Percentiles rank a stretch among this genome's conserved stretches.
Evolutionary conservation across 768 basidiomycete species (phyloP).

Genomic region (Trametes cinnabarina): DNA sequence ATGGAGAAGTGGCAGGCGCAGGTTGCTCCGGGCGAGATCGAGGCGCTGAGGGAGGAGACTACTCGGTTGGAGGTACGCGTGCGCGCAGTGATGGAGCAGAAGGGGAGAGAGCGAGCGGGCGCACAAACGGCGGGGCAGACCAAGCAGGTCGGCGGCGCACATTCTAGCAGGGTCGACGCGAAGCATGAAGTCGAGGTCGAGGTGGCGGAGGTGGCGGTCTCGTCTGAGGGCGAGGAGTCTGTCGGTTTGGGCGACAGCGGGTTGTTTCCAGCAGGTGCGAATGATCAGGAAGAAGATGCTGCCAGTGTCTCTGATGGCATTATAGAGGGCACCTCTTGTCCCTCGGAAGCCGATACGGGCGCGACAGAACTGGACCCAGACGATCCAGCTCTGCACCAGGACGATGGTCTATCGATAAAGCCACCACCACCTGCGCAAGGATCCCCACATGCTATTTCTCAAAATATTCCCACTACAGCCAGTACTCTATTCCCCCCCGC

Average conservation of each 20-base stretch:
- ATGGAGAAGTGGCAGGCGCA: slow-evolving; percentile 16
- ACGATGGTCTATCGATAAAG: background rate
- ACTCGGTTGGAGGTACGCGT: slow-evolving; percentile 13
- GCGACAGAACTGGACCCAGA: slow-evolving; percentile 1
- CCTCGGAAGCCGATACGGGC: slow-evolving; percentile 6
- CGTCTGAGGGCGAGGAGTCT: background rate
- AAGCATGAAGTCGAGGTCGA: background rate
- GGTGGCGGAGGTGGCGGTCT: slow-evolving; percentile 1
- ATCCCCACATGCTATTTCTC: background rate
- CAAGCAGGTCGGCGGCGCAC: background rate
- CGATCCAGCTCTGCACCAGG: background rate
- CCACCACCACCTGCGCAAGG: background rate
- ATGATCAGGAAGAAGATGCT: background rate
- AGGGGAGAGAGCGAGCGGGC: slow-evolving; percentile 3
- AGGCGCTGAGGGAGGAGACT: slow-evolving; percentile 12
- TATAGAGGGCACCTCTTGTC: slow-evolving; percentile 5
- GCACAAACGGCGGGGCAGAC: background rate
- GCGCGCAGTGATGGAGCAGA: slow-evolving; percentile 14
- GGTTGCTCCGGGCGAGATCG: slow-evolving; percentile 13
- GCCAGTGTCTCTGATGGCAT: slow-evolving; percentile 8
- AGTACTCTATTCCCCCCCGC: background rate
- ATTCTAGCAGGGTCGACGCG: background rate
- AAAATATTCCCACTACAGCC: background rate
- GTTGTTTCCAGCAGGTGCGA: slow-evolving; percentile 1
- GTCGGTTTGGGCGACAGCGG: background rate